Evolutionary conservation across 108 stramenopile species (phyloP).

Genomic region (Cyclotella cryptica): DNA sequence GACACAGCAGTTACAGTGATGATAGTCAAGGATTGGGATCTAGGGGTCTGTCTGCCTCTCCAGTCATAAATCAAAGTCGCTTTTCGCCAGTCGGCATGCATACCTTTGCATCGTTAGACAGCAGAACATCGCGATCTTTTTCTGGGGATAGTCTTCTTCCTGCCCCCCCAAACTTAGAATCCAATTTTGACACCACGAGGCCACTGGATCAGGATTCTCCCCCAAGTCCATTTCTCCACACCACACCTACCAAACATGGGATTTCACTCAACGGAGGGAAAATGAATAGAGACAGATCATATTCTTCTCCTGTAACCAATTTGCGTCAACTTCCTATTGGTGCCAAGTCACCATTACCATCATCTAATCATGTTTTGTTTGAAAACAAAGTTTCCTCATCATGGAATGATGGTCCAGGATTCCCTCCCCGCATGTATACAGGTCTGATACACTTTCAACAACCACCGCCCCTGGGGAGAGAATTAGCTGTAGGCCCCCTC

Average conservation of each 20-base stretch:
- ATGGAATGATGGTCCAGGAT: slow-evolving; percentile 41
- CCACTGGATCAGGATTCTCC: slow-evolving; percentile 15
- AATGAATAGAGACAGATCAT: slow-evolving; percentile 40
- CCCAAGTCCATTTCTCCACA: slow-evolving; percentile 17
- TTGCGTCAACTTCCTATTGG: slow-evolving; percentile 39
- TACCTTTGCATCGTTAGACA: slow-evolving; percentile 17
- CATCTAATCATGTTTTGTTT: slow-evolving; percentile 32
- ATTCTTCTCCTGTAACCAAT: slow-evolving; percentile 46
- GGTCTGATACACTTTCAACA: slow-evolving; percentile 16
- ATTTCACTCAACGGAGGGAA: slow-evolving; percentile 17
- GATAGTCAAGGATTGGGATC: slow-evolving; percentile 26
- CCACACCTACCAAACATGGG: slow-evolving; percentile 20
- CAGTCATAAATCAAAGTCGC: slow-evolving; percentile 14
- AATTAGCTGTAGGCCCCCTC: slow-evolving; percentile 52
- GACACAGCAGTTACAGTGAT: slow-evolving; percentile 28
- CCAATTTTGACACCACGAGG: slow-evolving; percentile 5
- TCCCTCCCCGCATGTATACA: slow-evolving; percentile 29
- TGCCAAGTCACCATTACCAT: slow-evolving; percentile 30
- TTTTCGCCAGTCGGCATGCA: slow-evolving; percentile 23
- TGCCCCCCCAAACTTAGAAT: slow-evolving; percentile 42
- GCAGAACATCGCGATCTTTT: slow-evolving; percentile 16
- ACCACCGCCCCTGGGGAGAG: slow-evolving; percentile 34
- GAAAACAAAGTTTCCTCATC: slow-evolving; percentile 41
- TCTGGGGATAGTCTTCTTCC: slow-evolving; percentile 35
- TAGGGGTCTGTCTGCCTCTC: slow-evolving; percentile 24